Conservation (phyloP, 192 early-diverging fungal species). For the Diversispora eburnea region DNA sequence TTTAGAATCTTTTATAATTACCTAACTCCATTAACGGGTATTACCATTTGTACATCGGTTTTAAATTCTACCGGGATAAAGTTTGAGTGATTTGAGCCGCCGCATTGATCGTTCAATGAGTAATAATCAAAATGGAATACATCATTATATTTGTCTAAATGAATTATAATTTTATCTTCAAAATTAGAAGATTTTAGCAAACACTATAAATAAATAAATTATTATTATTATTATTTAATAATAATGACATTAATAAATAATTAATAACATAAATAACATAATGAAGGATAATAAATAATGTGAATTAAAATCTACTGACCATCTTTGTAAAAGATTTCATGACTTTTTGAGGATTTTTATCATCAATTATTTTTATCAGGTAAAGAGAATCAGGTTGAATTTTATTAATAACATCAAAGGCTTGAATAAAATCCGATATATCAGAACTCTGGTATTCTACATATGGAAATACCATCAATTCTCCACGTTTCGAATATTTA, state of each 20-base stretch:
- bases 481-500: constrained; percentile 22
- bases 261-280: background rate
- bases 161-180: constrained; percentile 29
- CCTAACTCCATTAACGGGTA: constrained; percentile 5
- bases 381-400: background rate
- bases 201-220: constrained; percentile 10
- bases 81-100: background rate
- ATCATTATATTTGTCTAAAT: constrained; percentile 12
- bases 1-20: background rate
- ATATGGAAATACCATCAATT: background rate
- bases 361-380: constrained; percentile 24
- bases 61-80: constrained; percentile 1
- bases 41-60: constrained; percentile 23
- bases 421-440: background rate
- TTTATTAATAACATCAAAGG: background rate
- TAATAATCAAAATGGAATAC: constrained; percentile 30
- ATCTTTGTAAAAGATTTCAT: constrained; percentile 22
- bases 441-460: background rate
- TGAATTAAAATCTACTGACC: background rate
- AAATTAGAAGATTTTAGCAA: constrained; percentile 26
- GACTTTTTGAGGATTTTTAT: constrained; percentile 5
- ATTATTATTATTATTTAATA: too few relatives aligned
- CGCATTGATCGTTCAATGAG: constrained; percentile 9
- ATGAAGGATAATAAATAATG: too few relatives aligned
- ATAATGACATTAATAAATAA: background rate